These are phyloP conservation scores for Lactarius tabidus DNA, from an alignment of 768 basidiomycete species.

Conservation along the genomic window DNA sequence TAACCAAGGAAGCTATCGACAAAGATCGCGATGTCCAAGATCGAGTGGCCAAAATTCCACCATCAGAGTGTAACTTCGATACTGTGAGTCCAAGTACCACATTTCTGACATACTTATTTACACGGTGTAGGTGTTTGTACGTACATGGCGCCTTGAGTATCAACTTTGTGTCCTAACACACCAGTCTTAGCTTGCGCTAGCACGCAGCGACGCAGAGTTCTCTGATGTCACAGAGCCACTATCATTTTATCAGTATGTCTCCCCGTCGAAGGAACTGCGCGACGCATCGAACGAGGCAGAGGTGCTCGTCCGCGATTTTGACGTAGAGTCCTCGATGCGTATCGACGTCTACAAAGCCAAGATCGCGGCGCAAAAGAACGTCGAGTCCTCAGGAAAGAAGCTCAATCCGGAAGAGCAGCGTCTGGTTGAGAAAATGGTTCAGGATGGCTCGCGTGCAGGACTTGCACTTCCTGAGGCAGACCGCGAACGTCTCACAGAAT, in stretches of 20 bases:
- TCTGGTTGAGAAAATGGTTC: conserved; percentile 76
- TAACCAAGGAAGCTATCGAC: conserved; percentile 58
- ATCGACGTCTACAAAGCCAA: conserved; percentile 76
- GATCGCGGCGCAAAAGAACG: conserved; percentile 61
- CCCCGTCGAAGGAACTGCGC: conserved; percentile 66
- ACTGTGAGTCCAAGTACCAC: conserved; percentile 44
- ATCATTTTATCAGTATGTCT: conserved; percentile 80
- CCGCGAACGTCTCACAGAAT: conserved; percentile 47
- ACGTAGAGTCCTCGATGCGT: conserved; percentile 76
- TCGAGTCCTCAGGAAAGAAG: conserved; percentile 53
- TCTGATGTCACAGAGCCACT: conserved; percentile 55
- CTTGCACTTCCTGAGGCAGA: conserved; percentile 65
- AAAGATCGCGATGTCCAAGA: conserved; percentile 53
- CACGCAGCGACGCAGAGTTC: conserved; percentile 53
- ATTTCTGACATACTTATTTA: conserved; percentile 30
- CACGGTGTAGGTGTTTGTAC: conserved; percentile 57
- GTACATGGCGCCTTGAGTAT: conserved; percentile 32
- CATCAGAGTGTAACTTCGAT: conserved; percentile 58
- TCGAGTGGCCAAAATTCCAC: conserved; percentile 52
- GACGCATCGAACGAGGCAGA: conserved; percentile 78
- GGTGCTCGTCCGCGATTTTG: conserved; percentile 62
- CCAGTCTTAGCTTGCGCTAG: conserved; percentile 49
- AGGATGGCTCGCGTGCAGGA: conserved; percentile 78
- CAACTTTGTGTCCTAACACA: conserved; percentile 26
- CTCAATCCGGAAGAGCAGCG: conserved; percentile 66